Evolutionary conservation across 306 rosid genomes (phyloP).

Genomic region (Acacia confusa): DNA sequence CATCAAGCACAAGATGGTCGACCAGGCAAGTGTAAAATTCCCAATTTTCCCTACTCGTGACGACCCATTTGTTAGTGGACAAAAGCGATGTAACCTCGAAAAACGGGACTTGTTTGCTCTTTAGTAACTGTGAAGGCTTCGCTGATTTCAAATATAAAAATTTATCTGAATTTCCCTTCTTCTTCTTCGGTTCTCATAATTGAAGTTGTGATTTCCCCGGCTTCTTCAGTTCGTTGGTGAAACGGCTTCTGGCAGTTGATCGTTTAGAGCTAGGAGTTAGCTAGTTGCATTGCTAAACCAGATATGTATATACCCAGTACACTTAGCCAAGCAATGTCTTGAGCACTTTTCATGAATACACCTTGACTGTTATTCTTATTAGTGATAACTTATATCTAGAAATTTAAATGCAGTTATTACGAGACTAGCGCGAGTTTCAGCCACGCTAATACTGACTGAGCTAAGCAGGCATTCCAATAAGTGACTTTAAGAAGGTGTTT

Average conservation of each 20-base stretch:
- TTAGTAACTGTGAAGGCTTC: not conserved
- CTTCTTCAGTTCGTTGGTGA: not conserved
- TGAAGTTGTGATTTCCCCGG: not conserved
- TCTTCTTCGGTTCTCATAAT: conserved; percentile 1
- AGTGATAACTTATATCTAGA: not conserved
- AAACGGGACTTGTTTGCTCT: not conserved
- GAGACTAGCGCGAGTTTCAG: not conserved
- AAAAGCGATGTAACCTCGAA: not conserved
- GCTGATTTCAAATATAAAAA: not conserved
- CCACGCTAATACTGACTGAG: conserved; percentile 1
- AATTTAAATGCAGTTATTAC: not conserved
- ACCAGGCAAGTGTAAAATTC: conserved; percentile 32
- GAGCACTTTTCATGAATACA: not conserved
- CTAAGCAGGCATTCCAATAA: conserved; percentile 4
- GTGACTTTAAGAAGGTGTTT: not conserved
- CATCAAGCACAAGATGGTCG: conserved; percentile 91
- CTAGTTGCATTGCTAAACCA: not conserved
- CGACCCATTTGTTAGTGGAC: not conserved
- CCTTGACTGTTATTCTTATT: not conserved
- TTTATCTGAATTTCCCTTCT: not conserved
- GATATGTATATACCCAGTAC: not conserved
- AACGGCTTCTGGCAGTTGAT: not conserved
- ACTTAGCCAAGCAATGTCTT: conserved; percentile 14
- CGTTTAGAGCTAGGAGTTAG: not conserved
- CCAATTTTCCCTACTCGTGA: not conserved